Evolutionary conservation across 129 eudicot species (phyloP), one percentile per base, ranked within the genome.

Genomic region (Tagetes patula): DNA sequence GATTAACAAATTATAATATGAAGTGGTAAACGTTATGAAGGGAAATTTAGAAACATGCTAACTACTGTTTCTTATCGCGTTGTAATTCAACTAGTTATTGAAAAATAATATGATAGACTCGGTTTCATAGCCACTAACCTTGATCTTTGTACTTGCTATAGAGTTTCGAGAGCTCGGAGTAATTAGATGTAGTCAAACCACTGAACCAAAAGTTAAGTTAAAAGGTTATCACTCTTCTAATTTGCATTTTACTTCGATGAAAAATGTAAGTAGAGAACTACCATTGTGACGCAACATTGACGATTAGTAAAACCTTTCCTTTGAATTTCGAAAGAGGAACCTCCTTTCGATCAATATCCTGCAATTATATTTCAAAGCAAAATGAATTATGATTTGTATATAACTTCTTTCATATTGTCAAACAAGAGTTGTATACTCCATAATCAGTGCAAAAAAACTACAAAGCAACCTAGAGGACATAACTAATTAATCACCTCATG

Each of bases 241-340:
- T 2, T 41, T 43, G 41, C 37, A 36, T 12, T 55, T 55, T 74
- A 52, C 20, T 37, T 56, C n/a, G 31, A n/a, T 32, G 56, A n/a
- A 48, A 46, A 50, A 48, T 45, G 11, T 5, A 73, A 62, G 72
- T 2, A 66, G 34, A 69, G 27, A 50, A 11, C 42, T 92, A 89
- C 96, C 96, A 92, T 89, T 69, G 79, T 49, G 96, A 92, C 79
- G 96, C 98, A 74, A 92, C 98, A 74, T 92, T 92, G 34, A 92
- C 98, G 39, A 92, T 82, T 52, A 92, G 76, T 45, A 90, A 84
- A 77, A 85, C 90, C 70, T 85, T 89, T 42, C 91, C 96, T 77
- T 89, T 92, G 71, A 78, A 92, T 72, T 89, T 85, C 86, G 82
- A 84, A 30, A 89, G 94, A 6, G 94, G 64, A 39, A 92, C 95